Evolutionary conservation across 805 yeast species (phyloP), one percentile per base, ranked within the genome.

Genomic region (Candida chauliodis): DNA sequence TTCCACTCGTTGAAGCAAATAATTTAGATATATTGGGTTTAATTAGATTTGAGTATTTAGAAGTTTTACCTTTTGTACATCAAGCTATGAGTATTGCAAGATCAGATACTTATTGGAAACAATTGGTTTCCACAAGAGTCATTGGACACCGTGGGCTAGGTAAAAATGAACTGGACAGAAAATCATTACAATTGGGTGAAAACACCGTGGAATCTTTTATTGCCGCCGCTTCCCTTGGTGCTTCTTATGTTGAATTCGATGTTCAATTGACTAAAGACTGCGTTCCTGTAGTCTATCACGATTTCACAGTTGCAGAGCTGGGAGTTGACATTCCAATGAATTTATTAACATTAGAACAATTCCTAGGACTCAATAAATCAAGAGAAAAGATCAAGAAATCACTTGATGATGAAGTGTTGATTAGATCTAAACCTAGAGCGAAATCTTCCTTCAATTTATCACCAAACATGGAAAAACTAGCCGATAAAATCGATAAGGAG

Each of bases 301-400:
- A 91, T 56, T 91, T 91, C 55, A 58, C 87, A 30, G 96, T 91
- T 35, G 95, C 96, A 2, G 98, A 91, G 54, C 81, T 95, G 5
- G 98, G 98, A 13, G 88, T 86, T 36, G 98, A 91, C 63, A 83
- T 90, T 35, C 97, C 98, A 3, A 90, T 91, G 96, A 96, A 90
- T 61, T 79, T 83, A 20, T 66, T 91, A 53, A 90, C 98, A 0
- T 69, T 81, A 17, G 97, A 91, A 56, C 98, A 91, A 59, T 91
- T 91, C 49, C 63, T 86, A 54, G 76, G 78, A 20, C 71, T 76
- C 45, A 74, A 66, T 44, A 65, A 15, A 37, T 33, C 19, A 17
- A 29, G 22, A 24, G 30, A 17, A 24, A 37, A 6, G 24, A 34
- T 19, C 4, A 20, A 23, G 34, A 26, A 16, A 2, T 15, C 36